phyloP scores from a whole-genome alignment of 805 yeast species.

The Naumovozyma castellii region DNA sequence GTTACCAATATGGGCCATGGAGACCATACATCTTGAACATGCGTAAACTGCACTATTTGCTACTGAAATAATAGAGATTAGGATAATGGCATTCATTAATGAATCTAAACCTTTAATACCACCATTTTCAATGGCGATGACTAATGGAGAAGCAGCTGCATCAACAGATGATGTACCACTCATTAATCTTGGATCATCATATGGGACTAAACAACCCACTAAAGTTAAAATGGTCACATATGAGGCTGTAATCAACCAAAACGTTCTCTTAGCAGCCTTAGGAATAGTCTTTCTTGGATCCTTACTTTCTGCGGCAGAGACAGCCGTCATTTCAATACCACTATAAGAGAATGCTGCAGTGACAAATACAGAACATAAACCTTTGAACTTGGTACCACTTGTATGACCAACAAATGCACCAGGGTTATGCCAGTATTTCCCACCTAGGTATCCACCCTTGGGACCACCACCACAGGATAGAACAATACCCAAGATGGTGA shows the following conservation, averaged over 20 bases:
- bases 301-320: slow-evolving; percentile 68
- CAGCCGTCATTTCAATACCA: slow-evolving; percentile 65
- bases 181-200: slow-evolving; percentile 38
- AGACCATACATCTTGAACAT: slow-evolving; percentile 57
- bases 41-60: slow-evolving; percentile 67
- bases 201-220: slow-evolving; percentile 61
- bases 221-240: slow-evolving; percentile 51
- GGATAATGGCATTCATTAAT: slow-evolving; percentile 59
- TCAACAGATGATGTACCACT: slow-evolving; percentile 42
- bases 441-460: slow-evolving; percentile 35
- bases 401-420: slow-evolving; percentile 52
- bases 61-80: slow-evolving; percentile 61
- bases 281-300: slow-evolving; percentile 63
- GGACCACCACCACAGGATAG: slow-evolving; percentile 41
- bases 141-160: slow-evolving; percentile 65
- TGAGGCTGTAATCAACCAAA: slow-evolving; percentile 70
- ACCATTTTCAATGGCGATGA: slow-evolving; percentile 59
- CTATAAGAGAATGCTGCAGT: slow-evolving; percentile 59
- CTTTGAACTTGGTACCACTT: slow-evolving; percentile 36
- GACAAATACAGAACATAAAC: slow-evolving; percentile 44
- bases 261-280: slow-evolving; percentile 68
- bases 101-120: slow-evolving; percentile 60
- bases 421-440: slow-evolving; percentile 39
- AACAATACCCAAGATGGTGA: slow-evolving; percentile 45
- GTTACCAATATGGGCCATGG: slow-evolving; percentile 56